Evolutionary conservation across 2,329 filamentous ascomycete genomes (phyloP).

Genomic region (Tolypocladium capitatum): DNA sequence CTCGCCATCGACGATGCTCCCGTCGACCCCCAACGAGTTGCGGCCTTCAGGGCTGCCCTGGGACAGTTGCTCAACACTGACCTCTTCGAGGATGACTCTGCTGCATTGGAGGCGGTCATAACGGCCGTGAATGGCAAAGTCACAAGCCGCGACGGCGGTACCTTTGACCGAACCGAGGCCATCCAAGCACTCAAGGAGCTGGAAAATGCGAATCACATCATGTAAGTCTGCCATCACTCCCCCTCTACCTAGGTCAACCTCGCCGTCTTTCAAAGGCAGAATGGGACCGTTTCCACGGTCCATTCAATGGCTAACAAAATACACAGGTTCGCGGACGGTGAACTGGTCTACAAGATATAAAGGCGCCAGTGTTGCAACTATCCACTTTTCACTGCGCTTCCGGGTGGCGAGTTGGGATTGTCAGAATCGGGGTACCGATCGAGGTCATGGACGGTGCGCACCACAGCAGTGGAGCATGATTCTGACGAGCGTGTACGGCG

Average conservation of each 20-base stretch:
- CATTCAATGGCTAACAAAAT: constrained; percentile 8
- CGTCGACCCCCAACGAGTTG: constrained; percentile 50
- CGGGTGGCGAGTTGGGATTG: not conserved
- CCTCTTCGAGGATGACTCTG: constrained; percentile 79
- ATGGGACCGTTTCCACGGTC: too few relatives aligned
- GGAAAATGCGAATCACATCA: constrained; percentile 77
- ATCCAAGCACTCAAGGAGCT: constrained; percentile 65
- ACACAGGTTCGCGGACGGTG: constrained; percentile 43
- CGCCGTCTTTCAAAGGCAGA: not conserved
- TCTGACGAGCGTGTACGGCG: not conserved
- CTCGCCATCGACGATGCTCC: constrained; percentile 30
- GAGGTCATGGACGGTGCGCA: not conserved
- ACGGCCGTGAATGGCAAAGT: constrained; percentile 66
- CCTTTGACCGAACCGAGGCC: constrained; percentile 62
- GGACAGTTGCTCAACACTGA: constrained; percentile 71
- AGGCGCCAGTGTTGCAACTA: not conserved
- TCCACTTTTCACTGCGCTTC: not conserved
- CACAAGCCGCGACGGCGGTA: constrained; percentile 33
- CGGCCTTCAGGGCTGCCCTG: constrained; percentile 65
- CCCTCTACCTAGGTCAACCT: not conserved
- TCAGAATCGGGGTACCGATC: not conserved
- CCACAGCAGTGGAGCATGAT: not conserved
- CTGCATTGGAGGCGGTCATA: constrained; percentile 61
- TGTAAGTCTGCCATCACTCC: constrained; percentile 50
- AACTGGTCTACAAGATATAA: constrained; percentile 59